A percentile compares a stretch with the other conserved stretches of the same genome.
Evolutionary conservation across 1,139 yeast species (phyloP).

Genomic region (Yamadazyma kanchanaburiensis): DNA sequence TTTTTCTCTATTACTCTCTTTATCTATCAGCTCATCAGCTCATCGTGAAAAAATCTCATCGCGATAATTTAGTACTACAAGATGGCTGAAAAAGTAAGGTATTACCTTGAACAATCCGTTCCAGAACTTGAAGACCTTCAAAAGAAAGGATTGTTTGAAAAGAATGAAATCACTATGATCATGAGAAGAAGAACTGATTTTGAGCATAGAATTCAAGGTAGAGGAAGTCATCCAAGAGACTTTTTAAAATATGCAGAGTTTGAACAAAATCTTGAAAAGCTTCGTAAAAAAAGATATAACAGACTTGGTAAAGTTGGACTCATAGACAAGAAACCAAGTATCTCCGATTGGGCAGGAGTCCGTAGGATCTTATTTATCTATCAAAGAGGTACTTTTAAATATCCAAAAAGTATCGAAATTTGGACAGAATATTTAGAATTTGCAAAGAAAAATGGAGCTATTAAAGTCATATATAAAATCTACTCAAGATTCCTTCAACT

Average conservation of each 20-base stretch:
- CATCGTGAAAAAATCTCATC: too few species aligned
- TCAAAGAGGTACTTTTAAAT: constrained; percentile 79
- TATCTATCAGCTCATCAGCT: constrained; percentile 4
- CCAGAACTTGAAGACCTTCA: constrained; percentile 91
- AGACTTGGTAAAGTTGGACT: constrained; percentile 56
- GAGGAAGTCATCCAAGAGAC: constrained; percentile 80
- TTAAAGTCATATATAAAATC: constrained; percentile 75
- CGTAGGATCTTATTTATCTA: constrained; percentile 80
- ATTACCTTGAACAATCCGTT: constrained; percentile 76
- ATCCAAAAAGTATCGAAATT: constrained; percentile 70
- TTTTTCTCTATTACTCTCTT: too few species aligned
- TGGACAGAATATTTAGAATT: constrained; percentile 78
- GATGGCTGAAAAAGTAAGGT: constrained; percentile 77
- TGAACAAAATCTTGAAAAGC: constrained; percentile 75
- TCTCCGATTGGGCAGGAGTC: constrained; percentile 86
- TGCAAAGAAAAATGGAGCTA: constrained; percentile 72
- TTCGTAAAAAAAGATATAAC: constrained; percentile 68
- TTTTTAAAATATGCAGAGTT: constrained; percentile 77
- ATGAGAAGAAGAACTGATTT: constrained; percentile 95
- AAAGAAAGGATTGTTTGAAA: constrained; percentile 73
- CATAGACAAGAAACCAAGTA: constrained; percentile 51
- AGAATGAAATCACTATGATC: constrained; percentile 76
- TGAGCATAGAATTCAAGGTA: constrained; percentile 83
- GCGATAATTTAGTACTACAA: too few species aligned
- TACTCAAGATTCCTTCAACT: constrained; percentile 76